Base-by-base conservation (phyloP, 805 yeast genomes). In the Candida adriatica region DNA sequence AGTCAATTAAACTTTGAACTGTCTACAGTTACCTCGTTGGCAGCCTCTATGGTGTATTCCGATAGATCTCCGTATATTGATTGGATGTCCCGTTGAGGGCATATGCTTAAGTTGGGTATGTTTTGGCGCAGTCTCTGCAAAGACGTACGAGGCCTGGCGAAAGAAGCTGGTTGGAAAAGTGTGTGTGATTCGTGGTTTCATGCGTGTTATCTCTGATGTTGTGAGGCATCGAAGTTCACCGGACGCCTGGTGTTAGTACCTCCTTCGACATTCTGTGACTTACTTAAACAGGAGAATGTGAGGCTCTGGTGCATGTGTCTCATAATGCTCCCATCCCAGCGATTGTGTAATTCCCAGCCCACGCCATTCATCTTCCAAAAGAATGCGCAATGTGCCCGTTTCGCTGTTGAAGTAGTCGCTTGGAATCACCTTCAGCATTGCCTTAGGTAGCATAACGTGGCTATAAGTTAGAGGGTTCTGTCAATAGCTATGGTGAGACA, bases 241-340 rank as follows among this genome's bases (percentile, higher is more conserved):
- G 83, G 73, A 50, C 88, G 70, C 59, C 66, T 69, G 14, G 2
- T 10, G 4, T 8, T 6, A 19, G 8, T 19, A 11, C 8, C 11
- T n/a, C 13, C 15, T 23, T 23, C 10, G 25, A 11, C 10, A 19
- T 11, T 8, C 14, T n/a, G 13, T 7, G 7, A 47, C 55, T 41
- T 31, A 50, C 61, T 82, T 81, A 62, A 92, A 92, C 39, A 92
- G 66, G 40, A 92, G 64, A 39, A 92, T 92, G 55, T 92, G 98
- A 16, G 99, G 99, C 59, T 92, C 99, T 26, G 99, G 99, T 1
- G 97, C 61, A 56, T 92, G 98, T 25, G 95, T 88, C 51, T 92
- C 98, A 53, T 90, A 92, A 58, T 92, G 98, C 33, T 72, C 92
- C 98, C 98, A 92, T 2, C 98, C 98, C 39, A 92, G 65, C 22